These are phyloP conservation scores for Cercospora nicotianae DNA, from an alignment of 2,329 filamentous ascomycete species.

Conservation along the genomic window DNA sequence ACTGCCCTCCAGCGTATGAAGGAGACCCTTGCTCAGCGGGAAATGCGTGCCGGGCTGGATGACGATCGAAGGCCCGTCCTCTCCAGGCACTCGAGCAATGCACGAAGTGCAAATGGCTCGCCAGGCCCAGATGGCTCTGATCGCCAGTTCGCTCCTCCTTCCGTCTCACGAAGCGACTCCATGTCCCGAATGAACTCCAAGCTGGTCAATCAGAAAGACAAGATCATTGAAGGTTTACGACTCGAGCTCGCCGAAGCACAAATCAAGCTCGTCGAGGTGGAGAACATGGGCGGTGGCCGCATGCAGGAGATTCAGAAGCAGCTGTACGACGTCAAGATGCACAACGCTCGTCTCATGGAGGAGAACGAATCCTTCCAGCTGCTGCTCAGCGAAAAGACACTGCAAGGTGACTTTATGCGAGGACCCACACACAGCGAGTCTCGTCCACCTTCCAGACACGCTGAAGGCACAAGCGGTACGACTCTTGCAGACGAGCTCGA, in stretches of 20 bases:
- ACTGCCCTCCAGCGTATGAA: conserved; percentile 87
- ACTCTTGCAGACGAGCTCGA: conserved; percentile 88
- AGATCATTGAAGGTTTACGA: conserved; percentile 87
- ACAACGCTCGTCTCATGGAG: conserved; percentile 93
- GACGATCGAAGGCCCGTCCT: conserved; percentile 56
- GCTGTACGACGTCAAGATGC: conserved; percentile 89
- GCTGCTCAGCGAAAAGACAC: conserved; percentile 87
- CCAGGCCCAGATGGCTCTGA: conserved; percentile 61
- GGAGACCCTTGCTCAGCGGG: conserved; percentile 79
- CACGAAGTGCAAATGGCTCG: conserved; percentile 44
- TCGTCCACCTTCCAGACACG: conserved; percentile 52
- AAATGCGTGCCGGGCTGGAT: conserved; percentile 54
- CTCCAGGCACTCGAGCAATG: conserved; percentile 36
- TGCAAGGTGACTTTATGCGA: conserved; percentile 74
- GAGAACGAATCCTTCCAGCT: conserved; percentile 98
- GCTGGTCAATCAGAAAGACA: conserved; percentile 90
- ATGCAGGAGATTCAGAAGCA: conserved; percentile 87
- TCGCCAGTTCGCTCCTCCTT: conserved; percentile 74
- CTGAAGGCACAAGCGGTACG: conserved; percentile 39
- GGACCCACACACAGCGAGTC: conserved; percentile 46
- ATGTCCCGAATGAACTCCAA: conserved; percentile 68
- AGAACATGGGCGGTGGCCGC: conserved; percentile 86
- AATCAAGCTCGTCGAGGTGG: conserved; percentile 90
- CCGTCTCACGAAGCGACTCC: conserved; percentile 82
- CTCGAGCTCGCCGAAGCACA: conserved; percentile 92